Conservation (phyloP, 2,329 filamentous ascomycete genomes). For the Myrmaecium sp. region DNA sequence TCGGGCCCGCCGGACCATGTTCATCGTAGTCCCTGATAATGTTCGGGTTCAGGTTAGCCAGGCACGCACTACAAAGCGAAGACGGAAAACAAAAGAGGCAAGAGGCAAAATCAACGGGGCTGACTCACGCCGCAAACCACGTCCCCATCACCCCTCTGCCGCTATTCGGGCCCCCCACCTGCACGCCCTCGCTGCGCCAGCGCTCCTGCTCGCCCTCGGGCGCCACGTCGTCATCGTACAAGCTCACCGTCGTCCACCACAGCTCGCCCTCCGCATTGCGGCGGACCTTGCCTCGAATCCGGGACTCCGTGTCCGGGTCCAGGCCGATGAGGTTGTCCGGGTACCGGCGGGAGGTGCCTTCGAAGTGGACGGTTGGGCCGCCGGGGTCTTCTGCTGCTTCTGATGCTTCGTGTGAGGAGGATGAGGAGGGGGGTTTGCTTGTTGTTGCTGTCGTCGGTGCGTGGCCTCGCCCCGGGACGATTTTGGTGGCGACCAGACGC, state of each 20-base stretch:
- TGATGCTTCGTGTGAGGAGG: too few relatives aligned
- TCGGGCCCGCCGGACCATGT: conserved; percentile 56
- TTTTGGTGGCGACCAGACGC: conserved; percentile 41
- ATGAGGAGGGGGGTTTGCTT: too few relatives aligned
- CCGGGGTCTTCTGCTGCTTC: too few relatives aligned
- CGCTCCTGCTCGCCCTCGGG: conserved; percentile 27
- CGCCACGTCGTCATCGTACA: conserved; percentile 33
- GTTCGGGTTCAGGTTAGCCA: not conserved
- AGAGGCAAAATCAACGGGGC: not conserved
- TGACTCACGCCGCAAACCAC: conserved; percentile 56
- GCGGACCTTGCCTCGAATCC: conserved; percentile 47
- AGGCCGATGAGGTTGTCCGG: conserved; percentile 45
- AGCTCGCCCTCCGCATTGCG: conserved; percentile 55
- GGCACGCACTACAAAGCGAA: not conserved
- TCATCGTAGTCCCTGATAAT: conserved; percentile 41
- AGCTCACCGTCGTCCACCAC: conserved; percentile 53
- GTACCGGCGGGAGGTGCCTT: conserved; percentile 43
- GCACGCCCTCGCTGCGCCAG: conserved; percentile 63
- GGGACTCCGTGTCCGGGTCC: conserved; percentile 54
- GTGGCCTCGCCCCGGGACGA: conserved; percentile 43
- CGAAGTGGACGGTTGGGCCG: conserved; percentile 51
- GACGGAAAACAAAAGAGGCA: conserved; percentile 1
- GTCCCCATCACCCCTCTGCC: conserved; percentile 53
- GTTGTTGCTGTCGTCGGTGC: conserved; percentile 29
- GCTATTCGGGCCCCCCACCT: conserved; percentile 50